Percentiles rank a stretch among this genome's conserved stretches.
Evolutionary conservation across 768 basidiomycete species (phyloP).

Genomic region (Russula lepida): DNA sequence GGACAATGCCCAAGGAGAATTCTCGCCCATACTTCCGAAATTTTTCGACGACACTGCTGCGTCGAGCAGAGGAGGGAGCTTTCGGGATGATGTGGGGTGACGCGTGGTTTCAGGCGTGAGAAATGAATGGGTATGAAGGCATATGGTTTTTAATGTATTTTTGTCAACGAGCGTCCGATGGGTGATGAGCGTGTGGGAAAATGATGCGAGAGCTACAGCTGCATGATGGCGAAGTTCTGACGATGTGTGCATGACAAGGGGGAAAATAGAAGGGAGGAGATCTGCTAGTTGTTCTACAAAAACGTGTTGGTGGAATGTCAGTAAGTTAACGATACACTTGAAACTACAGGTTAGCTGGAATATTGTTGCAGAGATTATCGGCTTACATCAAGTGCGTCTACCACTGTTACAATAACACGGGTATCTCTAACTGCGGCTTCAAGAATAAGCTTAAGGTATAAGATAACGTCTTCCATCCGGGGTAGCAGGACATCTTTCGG

Average conservation of each 20-base stretch:
- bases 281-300: neutral
- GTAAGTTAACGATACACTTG: slow-evolving; percentile 13
- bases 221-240: slow-evolving; percentile 11
- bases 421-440: neutral
- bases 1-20: slow-evolving; percentile 14
- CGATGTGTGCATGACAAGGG: slow-evolving; percentile 9
- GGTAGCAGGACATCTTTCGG: slow-evolving; percentile 5
- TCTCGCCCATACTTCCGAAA: neutral
- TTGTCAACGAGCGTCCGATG: neutral
- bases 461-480: slow-evolving; percentile 3
- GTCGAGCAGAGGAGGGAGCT: slow-evolving; percentile 8
- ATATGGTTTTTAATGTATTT: slow-evolving; percentile 6
- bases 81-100: slow-evolving; percentile 13
- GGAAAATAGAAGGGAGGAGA: slow-evolving; percentile 12
- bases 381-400: slow-evolving; percentile 12
- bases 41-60: slow-evolving; percentile 2
- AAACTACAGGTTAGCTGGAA: neutral
- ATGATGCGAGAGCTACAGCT: slow-evolving; percentile 2
- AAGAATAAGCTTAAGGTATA: slow-evolving; percentile 6
- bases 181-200: slow-evolving; percentile 9
- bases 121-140: slow-evolving; percentile 7
- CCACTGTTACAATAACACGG: neutral
- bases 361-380: neutral
- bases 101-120: slow-evolving; percentile 16
- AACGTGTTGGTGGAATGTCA: slow-evolving; percentile 1